Conservation (phyloP, 1,284 basidiomycete species). For the Coniferiporia weirii region DNA sequence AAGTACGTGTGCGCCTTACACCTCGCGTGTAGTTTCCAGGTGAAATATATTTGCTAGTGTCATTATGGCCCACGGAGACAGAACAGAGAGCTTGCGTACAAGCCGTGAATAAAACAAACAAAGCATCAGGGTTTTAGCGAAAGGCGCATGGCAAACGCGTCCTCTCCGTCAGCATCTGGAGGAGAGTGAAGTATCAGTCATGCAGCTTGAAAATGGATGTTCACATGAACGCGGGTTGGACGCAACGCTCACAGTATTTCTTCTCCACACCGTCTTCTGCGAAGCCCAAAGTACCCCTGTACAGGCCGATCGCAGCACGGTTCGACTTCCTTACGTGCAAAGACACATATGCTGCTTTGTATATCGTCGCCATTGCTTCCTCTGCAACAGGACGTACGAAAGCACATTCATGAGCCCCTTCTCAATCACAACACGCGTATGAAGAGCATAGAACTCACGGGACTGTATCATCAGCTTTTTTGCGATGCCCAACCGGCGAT, state of each 20-base stretch:
- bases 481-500: conserved; percentile 80
- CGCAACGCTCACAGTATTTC: conserved; percentile 61
- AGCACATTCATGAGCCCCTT: neutral
- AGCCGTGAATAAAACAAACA: neutral
- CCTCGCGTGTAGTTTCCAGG: neutral
- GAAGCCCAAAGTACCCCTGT: conserved; percentile 82
- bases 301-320: conserved; percentile 76
- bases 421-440: neutral
- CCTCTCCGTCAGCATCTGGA: conserved; percentile 83
- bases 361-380: conserved; percentile 82
- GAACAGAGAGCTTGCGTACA: neutral
- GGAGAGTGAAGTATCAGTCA: conserved; percentile 3
- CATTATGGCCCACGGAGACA: neutral
- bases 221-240: conserved; percentile 27
- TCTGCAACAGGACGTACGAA: conserved; percentile 39
- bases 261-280: conserved; percentile 70
- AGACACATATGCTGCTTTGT: conserved; percentile 72
- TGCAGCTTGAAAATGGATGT: neutral
- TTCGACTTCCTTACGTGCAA: conserved; percentile 88
- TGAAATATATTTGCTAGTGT: no score
- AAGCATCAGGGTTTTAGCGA: conserved; percentile 37
- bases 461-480: conserved; percentile 85
- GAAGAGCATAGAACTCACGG: conserved; percentile 45
- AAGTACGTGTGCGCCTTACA: neutral
- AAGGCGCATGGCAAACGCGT: conserved; percentile 86